phyloP scores from a whole-genome alignment of 176 grass and related monocot genomes.

The maize (Zea mays) region Zm-B73-REFERENCE-NAM-5.0 NC_050096.1:37079501-37080000 shows the following conservation, averaged over 20 bases:
- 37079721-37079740: background rate
- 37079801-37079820: background rate
- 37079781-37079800: background rate
- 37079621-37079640: conserved; percentile 17
- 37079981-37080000: conserved; percentile 21
- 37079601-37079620: no score
- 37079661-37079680: conserved; percentile 2
- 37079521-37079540: no score
- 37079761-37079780: conserved; percentile 7
- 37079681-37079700: conserved; percentile 8
- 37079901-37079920: conserved; percentile 46
- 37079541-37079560: no score
- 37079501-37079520: background rate
- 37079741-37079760: conserved; percentile 15
- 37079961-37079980: conserved; percentile 20
- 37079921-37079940: background rate
- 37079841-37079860: background rate
- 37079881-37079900: conserved; percentile 32
- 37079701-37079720: background rate
- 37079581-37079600: no score
- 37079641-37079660: conserved; percentile 37
- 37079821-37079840: background rate
- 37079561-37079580: no score
- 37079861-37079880: conserved; percentile 41
- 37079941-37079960: background rate